Conservation (phyloP, 805 yeast genomes). For the Wickerhamomyces silvicola region DNA sequence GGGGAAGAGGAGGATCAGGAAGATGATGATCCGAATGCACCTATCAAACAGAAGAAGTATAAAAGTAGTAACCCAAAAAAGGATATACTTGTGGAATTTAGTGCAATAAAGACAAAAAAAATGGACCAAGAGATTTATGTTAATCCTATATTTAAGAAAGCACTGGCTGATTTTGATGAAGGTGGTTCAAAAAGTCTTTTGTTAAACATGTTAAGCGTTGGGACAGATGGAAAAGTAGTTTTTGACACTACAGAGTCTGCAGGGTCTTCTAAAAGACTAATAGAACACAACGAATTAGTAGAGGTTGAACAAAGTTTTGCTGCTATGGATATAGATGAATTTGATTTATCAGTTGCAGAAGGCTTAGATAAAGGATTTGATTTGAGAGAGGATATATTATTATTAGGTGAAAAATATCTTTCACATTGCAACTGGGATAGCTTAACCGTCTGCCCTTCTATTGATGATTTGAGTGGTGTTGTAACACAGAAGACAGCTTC, state of each 20-base stretch:
- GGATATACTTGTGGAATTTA: constrained; percentile 44
- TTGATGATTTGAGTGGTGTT: constrained; percentile 14
- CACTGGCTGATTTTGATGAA: constrained; percentile 67
- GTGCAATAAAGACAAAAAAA: constrained; percentile 40
- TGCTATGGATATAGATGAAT: constrained; percentile 18
- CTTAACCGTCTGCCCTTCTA: constrained; percentile 13
- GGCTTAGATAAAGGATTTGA: neutral
- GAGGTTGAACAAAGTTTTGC: constrained; percentile 11
- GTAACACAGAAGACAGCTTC: constrained; percentile 13
- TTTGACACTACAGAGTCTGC: constrained; percentile 49
- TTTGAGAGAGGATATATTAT: neutral
- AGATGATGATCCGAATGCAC: constrained; percentile 21
- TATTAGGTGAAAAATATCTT: constrained; percentile 12
- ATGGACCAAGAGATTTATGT: constrained; percentile 54
- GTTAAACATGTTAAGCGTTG: constrained; percentile 53
- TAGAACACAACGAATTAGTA: constrained; percentile 6
- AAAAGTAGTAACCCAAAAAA: constrained; percentile 22
- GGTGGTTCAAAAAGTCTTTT: constrained; percentile 68
- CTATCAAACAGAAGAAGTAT: constrained; percentile 20
- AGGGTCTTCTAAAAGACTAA: constrained; percentile 6
- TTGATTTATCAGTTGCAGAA: too few relatives aligned
- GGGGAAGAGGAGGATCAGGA: constrained; percentile 19
- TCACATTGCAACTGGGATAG: neutral
- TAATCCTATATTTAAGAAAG: constrained; percentile 65
- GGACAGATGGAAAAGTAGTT: constrained; percentile 46